Evolutionary conservation across 768 basidiomycete genomes (phyloP), one percentile per base, ranked within the genome.

Genomic region (Rossbeevera mucosa): DNA sequence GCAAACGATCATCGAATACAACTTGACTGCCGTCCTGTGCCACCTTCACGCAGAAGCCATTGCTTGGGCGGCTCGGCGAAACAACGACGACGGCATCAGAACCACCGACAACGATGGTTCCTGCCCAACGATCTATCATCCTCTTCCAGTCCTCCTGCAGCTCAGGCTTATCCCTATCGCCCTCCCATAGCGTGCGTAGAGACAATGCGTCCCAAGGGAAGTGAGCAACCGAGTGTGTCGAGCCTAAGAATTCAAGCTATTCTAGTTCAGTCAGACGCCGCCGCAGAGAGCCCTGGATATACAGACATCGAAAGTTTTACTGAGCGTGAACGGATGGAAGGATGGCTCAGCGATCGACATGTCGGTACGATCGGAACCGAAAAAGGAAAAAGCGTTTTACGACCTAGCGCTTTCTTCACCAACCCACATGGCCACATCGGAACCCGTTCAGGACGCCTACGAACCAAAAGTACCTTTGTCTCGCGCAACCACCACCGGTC

Each of bases 401-500:
- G 30, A 54, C 28, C 12, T 9, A 9, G 3, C 22, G 31, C 33
- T 53, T 50, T 53, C 60, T 48, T 51, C 53, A 30, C 40, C 50
- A 54, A 42, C 20, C 44, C 25, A 46, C 57, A 61, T 71, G 64
- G 20, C 62, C 33, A 52, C 57, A 18, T 49, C 58, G 47, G 50
- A 52, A 28, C 52, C 54, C 49, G 51, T 54, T 31, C 59, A 57
- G 51, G 58, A 47, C 25, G 51, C 52, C 29, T 79, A 75, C 58
- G 72, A 80, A 42, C 75, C 79, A 29, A 86, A 81, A 59, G 71
- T 80, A 16, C 65, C 82, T 5, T 62, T 86, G 18, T 66, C 76
- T 51, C 79, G 81, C 59, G 82, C 85, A 24, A 73, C 82, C 6
- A 72, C 71, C 2, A 70, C 79, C 28, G 85, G 80, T 45, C 71